Percentiles rank a stretch among this genome's conserved stretches.
Conservation (phyloP, 805 yeast genomes). For the Candida caryicola region DNA sequence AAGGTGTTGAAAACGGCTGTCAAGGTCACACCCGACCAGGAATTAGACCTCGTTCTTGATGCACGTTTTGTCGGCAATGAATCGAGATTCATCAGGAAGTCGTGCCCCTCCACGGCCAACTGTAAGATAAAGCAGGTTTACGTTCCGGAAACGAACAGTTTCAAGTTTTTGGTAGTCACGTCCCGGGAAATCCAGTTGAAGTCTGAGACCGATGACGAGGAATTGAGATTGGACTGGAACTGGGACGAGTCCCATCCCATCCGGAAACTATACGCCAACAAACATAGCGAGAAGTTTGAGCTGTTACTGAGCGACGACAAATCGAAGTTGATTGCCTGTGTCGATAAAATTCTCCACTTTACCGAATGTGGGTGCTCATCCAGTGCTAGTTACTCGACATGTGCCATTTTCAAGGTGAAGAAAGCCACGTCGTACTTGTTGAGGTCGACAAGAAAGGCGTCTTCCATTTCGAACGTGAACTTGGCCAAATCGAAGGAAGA, state of each 20-base stretch:
- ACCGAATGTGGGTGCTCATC: slow-evolving; percentile 63
- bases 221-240: slow-evolving; percentile 79
- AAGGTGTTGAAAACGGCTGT: slow-evolving; percentile 27
- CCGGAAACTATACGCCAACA: slow-evolving; percentile 41
- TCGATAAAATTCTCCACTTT: slow-evolving; percentile 59
- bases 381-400: slow-evolving; percentile 42
- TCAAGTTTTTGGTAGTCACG: slow-evolving; percentile 57
- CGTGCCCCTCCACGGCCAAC: slow-evolving; percentile 66
- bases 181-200: slow-evolving; percentile 45
- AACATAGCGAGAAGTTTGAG: slow-evolving; percentile 43
- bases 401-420: slow-evolving; percentile 58
- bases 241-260: slow-evolving; percentile 86
- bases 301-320: slow-evolving; percentile 52
- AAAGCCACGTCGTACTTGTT: slow-evolving; percentile 59
- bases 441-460: slow-evolving; percentile 55
- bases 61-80: slow-evolving; percentile 77
- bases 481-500: slow-evolving; percentile 38
- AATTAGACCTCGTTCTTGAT: slow-evolving; percentile 69
- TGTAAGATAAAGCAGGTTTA: slow-evolving; percentile 56
- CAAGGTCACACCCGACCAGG: slow-evolving; percentile 20
- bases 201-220: slow-evolving; percentile 51
- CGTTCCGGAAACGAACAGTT: slow-evolving; percentile 35
- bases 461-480: slow-evolving; percentile 36
- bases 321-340: slow-evolving; percentile 53
- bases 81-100: slow-evolving; percentile 68